These are phyloP conservation scores for Corrigiola litoralis DNA, from an alignment of 179 eudicot genomes.

Conservation along the genomic window DNA sequence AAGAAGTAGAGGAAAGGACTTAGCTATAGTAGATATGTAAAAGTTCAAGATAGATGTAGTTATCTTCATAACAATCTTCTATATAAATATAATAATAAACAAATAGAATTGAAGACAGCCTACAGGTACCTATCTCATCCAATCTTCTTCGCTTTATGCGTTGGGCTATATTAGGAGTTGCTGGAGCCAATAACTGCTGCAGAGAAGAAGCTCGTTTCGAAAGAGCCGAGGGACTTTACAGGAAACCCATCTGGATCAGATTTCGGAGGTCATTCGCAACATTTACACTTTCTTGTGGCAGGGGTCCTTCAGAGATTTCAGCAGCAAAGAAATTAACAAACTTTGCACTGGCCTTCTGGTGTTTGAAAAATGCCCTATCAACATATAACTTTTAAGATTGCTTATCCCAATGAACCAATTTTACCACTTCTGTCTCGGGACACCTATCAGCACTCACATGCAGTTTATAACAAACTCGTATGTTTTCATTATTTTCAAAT, in stretches of 20 bases:
- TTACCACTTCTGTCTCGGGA: slow-evolving; percentile 10
- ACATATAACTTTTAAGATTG: slow-evolving; percentile 9
- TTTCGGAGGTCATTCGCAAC: slow-evolving; percentile 19
- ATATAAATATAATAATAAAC: no score
- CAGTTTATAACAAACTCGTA: slow-evolving; percentile 16
- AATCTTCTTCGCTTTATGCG: slow-evolving; percentile 18
- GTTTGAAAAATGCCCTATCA: slow-evolving; percentile 5
- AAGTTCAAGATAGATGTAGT: no score
- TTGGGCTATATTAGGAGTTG: slow-evolving; percentile 1
- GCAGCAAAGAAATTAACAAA: slow-evolving; percentile 24
- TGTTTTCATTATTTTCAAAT: slow-evolving; percentile 1
- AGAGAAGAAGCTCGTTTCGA: slow-evolving; percentile 1
- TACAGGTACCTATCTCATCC: slow-evolving; percentile 5
- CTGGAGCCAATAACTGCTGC: slow-evolving; percentile 4
- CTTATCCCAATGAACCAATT: slow-evolving; percentile 34
- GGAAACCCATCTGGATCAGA: slow-evolving; percentile 28
- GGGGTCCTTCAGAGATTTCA: slow-evolving; percentile 24
- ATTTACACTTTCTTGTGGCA: slow-evolving; percentile 9
- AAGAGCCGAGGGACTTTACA: background rate
- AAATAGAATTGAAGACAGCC: no score
- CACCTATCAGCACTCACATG: background rate
- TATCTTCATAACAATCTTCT: no score
- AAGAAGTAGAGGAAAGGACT: no score
- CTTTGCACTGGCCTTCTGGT: slow-evolving; percentile 13
- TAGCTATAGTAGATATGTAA: background rate